Percentiles rank a stretch among this genome's conserved stretches.
Evolutionary conservation across 1,284 basidiomycete genomes (phyloP).

Genomic region (Sphaerobolus stellatus): DNA sequence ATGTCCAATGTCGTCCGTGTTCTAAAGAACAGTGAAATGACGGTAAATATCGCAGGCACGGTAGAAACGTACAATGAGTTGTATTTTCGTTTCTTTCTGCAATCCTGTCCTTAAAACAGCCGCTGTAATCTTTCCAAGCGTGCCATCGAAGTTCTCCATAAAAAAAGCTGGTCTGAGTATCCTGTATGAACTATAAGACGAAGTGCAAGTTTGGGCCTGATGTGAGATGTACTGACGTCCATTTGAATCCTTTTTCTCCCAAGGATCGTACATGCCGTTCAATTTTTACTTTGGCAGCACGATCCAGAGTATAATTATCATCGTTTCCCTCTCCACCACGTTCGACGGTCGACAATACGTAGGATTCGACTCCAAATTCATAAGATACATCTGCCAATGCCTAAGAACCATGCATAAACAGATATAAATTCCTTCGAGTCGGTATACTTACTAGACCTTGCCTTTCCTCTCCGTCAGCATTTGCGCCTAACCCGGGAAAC

Average conservation of each 20-base stretch:
- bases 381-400: constrained; percentile 34
- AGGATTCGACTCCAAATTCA: constrained; percentile 35
- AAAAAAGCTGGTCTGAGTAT: constrained; percentile 37
- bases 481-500: constrained; percentile 41
- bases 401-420: constrained; percentile 19
- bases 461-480: constrained; percentile 38
- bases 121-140: constrained; percentile 35
- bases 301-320: constrained; percentile 28
- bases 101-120: constrained; percentile 34
- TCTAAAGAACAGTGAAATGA: neutral
- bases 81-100: constrained; percentile 33
- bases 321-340: constrained; percentile 37
- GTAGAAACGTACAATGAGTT: constrained; percentile 37
- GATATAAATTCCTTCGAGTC: neutral
- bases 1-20: constrained; percentile 37
- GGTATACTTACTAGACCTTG: constrained; percentile 38
- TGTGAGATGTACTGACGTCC: constrained; percentile 35
- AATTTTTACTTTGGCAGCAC: constrained; percentile 37
- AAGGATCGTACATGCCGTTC: constrained; percentile 38
- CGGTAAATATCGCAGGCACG: neutral
- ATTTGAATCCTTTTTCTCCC: constrained; percentile 33
- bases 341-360: constrained; percentile 38
- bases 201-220: neutral
- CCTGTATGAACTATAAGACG: constrained; percentile 15
- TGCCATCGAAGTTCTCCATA: constrained; percentile 45